These are phyloP conservation scores for Raphanus hybrid DNA, from an alignment of 441 rosid genomes.

Conservation along the genomic window DNA sequence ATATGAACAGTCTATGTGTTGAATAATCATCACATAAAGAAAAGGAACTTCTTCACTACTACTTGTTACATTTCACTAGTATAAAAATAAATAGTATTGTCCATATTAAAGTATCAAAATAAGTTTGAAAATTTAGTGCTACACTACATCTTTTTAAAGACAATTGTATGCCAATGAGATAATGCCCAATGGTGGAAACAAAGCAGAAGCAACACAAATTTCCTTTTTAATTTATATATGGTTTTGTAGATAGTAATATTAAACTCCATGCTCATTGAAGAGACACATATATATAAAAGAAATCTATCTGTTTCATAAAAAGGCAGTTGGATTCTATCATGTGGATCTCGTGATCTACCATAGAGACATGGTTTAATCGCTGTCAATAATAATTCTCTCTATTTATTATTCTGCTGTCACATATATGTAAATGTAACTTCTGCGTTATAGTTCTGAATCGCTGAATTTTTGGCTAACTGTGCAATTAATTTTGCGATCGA, in stretches of 20 bases:
- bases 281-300: background rate
- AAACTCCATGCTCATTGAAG: background rate
- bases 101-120: too few species aligned
- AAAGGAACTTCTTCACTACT: constrained; percentile 21
- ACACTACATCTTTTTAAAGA: constrained; percentile 32
- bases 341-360: constrained; percentile 50
- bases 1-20: background rate
- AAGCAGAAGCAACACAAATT: constrained; percentile 34
- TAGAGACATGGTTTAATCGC: constrained; percentile 39
- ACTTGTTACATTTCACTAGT: background rate
- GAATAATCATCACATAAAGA: constrained; percentile 30
- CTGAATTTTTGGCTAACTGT: constrained; percentile 37
- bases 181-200: constrained; percentile 44
- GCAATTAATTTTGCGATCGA: constrained; percentile 30
- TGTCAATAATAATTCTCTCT: constrained; percentile 44
- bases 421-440: constrained; percentile 18
- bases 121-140: constrained; percentile 8
- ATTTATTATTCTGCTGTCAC: constrained; percentile 39
- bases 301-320: constrained; percentile 11
- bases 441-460: constrained; percentile 36
- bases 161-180: constrained; percentile 34
- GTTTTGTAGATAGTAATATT: background rate
- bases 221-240: background rate
- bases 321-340: constrained; percentile 46
- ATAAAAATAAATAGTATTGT: too few species aligned